Conservation (phyloP, 345 rosid genomes). For the Eucalyptus marginata region DNA sequence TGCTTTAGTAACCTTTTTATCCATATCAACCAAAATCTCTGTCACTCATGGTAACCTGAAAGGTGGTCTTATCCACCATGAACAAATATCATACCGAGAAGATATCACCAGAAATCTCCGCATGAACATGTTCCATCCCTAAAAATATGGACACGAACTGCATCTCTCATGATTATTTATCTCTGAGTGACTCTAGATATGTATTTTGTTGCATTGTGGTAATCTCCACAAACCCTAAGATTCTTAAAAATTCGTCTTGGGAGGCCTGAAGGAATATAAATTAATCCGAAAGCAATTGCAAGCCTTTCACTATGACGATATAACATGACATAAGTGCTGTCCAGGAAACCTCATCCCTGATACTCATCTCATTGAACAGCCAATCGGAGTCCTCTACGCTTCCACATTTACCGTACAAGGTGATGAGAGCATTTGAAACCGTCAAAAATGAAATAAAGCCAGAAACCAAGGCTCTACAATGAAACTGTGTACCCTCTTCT, state of each 20-base stretch:
- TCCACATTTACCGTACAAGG: conserved; percentile 87
- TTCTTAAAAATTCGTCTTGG: conserved; percentile 77
- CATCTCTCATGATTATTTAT: conserved; percentile 83
- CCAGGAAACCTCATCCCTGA: conserved; percentile 82
- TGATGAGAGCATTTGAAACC: conserved; percentile 78
- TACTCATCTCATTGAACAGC: conserved; percentile 63
- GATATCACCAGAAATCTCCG: conserved; percentile 82
- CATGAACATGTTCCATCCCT: conserved; percentile 88
- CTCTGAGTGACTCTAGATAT: conserved; percentile 74
- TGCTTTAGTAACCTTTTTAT: neutral
- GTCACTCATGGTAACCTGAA: neutral
- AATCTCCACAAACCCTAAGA: conserved; percentile 32
- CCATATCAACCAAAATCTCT: neutral
- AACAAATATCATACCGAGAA: neutral
- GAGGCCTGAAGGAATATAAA: conserved; percentile 48
- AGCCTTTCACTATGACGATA: conserved; percentile 83
- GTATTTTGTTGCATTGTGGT: conserved; percentile 71
- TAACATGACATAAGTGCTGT: conserved; percentile 83
- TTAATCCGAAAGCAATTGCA: conserved; percentile 82
- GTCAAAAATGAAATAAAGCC: conserved; percentile 49
- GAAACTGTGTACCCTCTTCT: conserved; percentile 89
- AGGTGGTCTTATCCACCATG: neutral
- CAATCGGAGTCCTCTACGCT: conserved; percentile 41
- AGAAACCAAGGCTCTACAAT: conserved; percentile 48
- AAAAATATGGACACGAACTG: conserved; percentile 72